These are phyloP conservation scores for Plantago rigida DNA, from an alignment of 305 asterid species.

Conservation along the genomic window DNA sequence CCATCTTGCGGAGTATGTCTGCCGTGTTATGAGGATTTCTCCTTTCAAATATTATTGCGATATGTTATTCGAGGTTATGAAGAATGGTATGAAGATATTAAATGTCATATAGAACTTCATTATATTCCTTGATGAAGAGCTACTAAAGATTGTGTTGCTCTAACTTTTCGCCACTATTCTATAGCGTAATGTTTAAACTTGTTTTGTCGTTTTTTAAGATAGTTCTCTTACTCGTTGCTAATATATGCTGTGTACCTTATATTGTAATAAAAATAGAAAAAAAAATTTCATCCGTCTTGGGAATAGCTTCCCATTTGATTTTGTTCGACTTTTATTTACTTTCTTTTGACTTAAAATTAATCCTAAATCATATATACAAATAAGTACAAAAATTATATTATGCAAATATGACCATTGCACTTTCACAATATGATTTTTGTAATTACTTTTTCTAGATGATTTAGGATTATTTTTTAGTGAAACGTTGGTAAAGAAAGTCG, in stretches of 20 bases:
- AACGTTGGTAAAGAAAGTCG: too few relatives aligned
- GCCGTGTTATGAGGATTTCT: slow-evolving; percentile 95
- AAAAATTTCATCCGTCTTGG: too few relatives aligned
- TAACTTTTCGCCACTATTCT: too few relatives aligned
- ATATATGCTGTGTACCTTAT: background rate
- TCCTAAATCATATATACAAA: too few relatives aligned
- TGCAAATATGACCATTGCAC: too few relatives aligned
- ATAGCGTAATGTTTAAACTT: background rate
- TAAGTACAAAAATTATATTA: too few relatives aligned
- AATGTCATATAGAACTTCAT: slow-evolving; percentile 11
- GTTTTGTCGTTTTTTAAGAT: background rate
- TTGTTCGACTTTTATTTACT: too few relatives aligned
- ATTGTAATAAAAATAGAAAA: background rate
- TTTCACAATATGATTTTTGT: too few relatives aligned
- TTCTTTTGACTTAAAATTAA: too few relatives aligned
- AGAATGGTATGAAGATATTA: slow-evolving; percentile 53
- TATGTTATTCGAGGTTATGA: slow-evolving; percentile 94
- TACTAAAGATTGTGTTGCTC: background rate
- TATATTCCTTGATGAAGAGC: background rate
- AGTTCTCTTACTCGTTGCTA: background rate
- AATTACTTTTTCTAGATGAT: too few relatives aligned
- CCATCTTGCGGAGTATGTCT: slow-evolving; percentile 89
- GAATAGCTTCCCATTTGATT: too few relatives aligned
- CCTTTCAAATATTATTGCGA: slow-evolving; percentile 98
- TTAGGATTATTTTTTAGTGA: too few relatives aligned